Evolutionary conservation across 148 eudicot species (phyloP), one percentile per base, ranked within the genome.

Genomic region (Diospyros lotus): DNA sequence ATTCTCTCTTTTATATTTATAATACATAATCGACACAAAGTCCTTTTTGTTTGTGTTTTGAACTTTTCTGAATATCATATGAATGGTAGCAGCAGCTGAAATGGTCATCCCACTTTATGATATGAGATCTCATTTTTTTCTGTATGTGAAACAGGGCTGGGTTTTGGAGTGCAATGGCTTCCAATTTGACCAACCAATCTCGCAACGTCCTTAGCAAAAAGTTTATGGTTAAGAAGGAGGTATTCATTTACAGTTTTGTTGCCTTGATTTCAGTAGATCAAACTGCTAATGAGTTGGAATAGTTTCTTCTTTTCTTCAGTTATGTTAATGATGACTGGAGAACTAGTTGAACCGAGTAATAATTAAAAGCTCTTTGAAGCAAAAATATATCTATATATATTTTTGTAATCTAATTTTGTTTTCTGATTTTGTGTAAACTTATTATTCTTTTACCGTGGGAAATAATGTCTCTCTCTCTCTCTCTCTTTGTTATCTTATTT

Each of bases 81-180:
- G 55, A n/a, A 28, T 8, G 28, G 46, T 5, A 38, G 41, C 44
- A 38, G 41, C 44, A 66, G 7, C 59, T 73, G 42, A 50, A 50
- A 55, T 67, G 67, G n/a, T 44, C 61, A 55, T 53, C 46, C 74
- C 41, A 40, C 43, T 69, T 60, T 59, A 5, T 65, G 28, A 51
- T 41, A 17, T 61, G 5, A 62, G 40, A 18, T 81, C 50, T 75
- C 9, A 28, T 66, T n/a, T 14, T 28, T 62, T 69, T 81, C 39
- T 76, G 40, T 15, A 15, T 55, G 46, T 80, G 53, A 81, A 86
- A 73, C 78, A 87, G 99, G 99, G 89, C 93, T 74, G 99, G 99
- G 14, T 95, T 95, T 79, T 95, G 90, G 96, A 92, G 96, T 88
- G 98, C 98, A 58, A 93, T 93, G 98, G 98, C 97, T 52, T 93